Base-by-base conservation (phyloP, 306 rosid genomes). In the Crotalaria pallida region DNA sequence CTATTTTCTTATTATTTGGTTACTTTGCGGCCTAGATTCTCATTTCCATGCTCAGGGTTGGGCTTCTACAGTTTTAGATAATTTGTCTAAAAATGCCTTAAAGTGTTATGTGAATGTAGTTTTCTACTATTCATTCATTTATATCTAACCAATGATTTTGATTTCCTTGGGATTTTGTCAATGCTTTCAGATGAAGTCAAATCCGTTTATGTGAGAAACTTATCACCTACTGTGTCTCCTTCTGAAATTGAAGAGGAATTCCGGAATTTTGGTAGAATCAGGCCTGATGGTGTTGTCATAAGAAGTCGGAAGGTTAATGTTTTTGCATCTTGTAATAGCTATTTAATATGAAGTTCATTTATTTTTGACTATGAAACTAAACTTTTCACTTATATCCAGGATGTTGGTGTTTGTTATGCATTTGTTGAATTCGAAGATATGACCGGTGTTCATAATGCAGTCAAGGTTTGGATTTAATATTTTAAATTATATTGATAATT, bases 361-460 rank as follows among this genome's bases (percentile, higher is more conserved):
- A 27, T 50, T 33, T 26, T 59, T 29, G 48, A 3, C 41, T 48
- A 17, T 36, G 47, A 51, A 66, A 74, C 81, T 73, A 29, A 80
- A 67, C 21, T 29, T 52, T 75, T 62, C 51, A n/a, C 17, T 60
- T 67, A 18, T 75, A 49, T 77, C 64, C 94, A 93, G 97, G 99
- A 94, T 67, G 92, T 94, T 80, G 99, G 99, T 48, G 92, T 91
- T 44, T 91, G 99, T 84, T 94, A 94, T 22, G 99, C 99, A 47
- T 94, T 94, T 81, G 95, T 94, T 69, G 97, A 94, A 78, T 94
- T 94, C 26, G 95, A 91, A 86, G 96, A 91, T 58, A 79, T 87
- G 76, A 67, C 81, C 6, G 95, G 99, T 16, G 97, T 94, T 74
- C 95, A 83, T 51, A 94, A 88, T 72, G 97, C 99, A 38, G 81